These are phyloP conservation scores for Malus hybrid DNA, from an alignment of 331 rosid genomes.

Conservation along the genomic window DNA sequence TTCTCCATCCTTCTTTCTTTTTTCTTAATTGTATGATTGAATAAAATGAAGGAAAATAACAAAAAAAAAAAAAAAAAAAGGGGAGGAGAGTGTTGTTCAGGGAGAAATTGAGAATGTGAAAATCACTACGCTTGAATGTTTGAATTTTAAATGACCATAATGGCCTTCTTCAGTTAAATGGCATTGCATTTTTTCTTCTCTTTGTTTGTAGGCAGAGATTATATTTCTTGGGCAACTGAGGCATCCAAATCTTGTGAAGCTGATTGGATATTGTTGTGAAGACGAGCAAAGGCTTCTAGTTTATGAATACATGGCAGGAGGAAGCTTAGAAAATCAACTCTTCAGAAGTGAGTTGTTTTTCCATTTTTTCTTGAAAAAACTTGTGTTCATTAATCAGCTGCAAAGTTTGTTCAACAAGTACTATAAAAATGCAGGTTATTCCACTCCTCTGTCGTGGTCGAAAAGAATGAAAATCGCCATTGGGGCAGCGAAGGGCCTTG, in stretches of 20 bases:
- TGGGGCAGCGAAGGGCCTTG: slow-evolving; percentile 78
- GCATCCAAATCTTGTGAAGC: slow-evolving; percentile 78
- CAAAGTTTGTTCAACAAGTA: background rate
- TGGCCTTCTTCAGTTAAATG: background rate
- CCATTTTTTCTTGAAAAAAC: background rate
- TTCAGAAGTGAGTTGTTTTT: slow-evolving; percentile 52
- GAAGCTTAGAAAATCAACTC: slow-evolving; percentile 76
- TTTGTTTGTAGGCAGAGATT: slow-evolving; percentile 54
- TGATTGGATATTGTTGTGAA: slow-evolving; percentile 72
- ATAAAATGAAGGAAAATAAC: background rate
- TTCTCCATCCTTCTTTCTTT: background rate
- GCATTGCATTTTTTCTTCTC: background rate
- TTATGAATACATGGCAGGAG: slow-evolving; percentile 76
- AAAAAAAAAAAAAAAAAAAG: no score
- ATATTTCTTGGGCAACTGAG: slow-evolving; percentile 79
- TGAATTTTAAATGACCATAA: background rate
- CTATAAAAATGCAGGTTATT: slow-evolving; percentile 39
- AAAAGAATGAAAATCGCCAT: slow-evolving; percentile 70
- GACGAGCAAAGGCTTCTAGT: slow-evolving; percentile 77
- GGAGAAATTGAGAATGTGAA: background rate
- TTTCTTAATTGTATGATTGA: no score
- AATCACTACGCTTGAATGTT: background rate
- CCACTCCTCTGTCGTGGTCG: slow-evolving; percentile 76
- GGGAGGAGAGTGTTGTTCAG: background rate
- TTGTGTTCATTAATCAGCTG: background rate